Base-by-base conservation (phyloP, 306 rosid genomes). In the Cicer yamashitae region DNA sequence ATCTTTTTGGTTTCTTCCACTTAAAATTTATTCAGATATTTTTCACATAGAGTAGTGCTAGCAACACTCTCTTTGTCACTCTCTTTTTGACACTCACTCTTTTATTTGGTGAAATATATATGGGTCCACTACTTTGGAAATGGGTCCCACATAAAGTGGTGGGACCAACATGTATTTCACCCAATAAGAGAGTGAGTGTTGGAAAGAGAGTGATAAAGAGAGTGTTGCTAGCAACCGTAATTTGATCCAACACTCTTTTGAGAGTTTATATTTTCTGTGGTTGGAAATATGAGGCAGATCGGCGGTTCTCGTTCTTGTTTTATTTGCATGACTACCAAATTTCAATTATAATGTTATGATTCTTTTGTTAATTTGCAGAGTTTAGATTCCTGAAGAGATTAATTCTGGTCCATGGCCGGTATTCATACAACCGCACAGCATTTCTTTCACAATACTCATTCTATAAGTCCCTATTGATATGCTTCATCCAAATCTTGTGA, bases 401-500 rank as follows among this genome's bases (percentile, higher is more conserved):
- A 79, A 88, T 96, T 85, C 93, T 96, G 77, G 96, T 96, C 81
- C 99, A 96, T 85, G 99, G 99, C 73, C 93, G 98, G 67, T 96
- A 96, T 86, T 96, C 99, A 2, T 96, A 96, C 89, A 96, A 96
- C 81, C 97, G 99, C 4, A 96, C 99, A 38, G 96, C 99, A 73
- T 96, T 96, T 83, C 85, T 96, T 78, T 87, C 99, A 34, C 99
- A 96, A 74, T 96, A 96, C 81, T 96, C 99, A 75, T 96, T 96
- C 90, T 96, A 96, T 20, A 96, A 96, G 81, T 96, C 99, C 80
- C 83, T 96, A 67, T 82, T 96, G 71, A 77, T 96, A 59, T 96
- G 99, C 81, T 96, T 96, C 89, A 92, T 96, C 84, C 99, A 96
- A 83, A 96, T 96, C 80, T 92, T 91, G 99, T 96, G 82, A 90